A percentile compares a stretch with the other conserved stretches of the same genome.
Conservation (phyloP, 2,329 filamentous ascomycete genomes). For the Didymosphaeria variabile region DNA sequence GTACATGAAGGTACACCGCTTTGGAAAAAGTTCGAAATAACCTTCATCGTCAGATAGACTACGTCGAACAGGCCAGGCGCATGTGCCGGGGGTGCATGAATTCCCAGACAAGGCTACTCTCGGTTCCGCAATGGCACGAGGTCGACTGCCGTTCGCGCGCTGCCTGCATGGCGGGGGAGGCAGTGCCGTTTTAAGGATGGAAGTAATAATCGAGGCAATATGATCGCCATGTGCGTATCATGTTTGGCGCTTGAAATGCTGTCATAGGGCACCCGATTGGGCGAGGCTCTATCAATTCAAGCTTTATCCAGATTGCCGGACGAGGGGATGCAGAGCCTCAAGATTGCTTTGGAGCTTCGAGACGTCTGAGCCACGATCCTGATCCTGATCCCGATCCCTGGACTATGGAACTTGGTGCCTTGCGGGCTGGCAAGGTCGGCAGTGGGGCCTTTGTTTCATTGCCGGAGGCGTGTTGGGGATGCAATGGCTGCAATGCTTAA, state of each 20-base stretch:
- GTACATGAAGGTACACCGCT: neutral
- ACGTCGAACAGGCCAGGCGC: slow-evolving; percentile 24
- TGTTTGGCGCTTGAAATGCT: slow-evolving; percentile 10
- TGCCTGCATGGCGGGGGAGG: slow-evolving; percentile 24
- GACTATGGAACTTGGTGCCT: slow-evolving; percentile 8
- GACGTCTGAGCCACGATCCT: slow-evolving; percentile 8
- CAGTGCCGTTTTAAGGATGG: slow-evolving; percentile 28
- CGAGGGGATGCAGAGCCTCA: slow-evolving; percentile 18
- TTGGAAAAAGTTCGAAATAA: slow-evolving; percentile 16
- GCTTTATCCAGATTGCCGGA: slow-evolving; percentile 21
- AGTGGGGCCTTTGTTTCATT: slow-evolving; percentile 14
- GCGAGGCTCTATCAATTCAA: slow-evolving; percentile 13
- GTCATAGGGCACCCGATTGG: slow-evolving; percentile 6
- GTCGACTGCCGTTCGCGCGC: slow-evolving; percentile 36
- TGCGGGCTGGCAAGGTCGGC: slow-evolving; percentile 1
- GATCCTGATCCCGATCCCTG: slow-evolving; percentile 1
- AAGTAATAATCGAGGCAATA: slow-evolving; percentile 34
- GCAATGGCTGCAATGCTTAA: slow-evolving; percentile 10
- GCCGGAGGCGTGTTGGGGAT: neutral
- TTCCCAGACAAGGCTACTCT: slow-evolving; percentile 24
- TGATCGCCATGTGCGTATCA: slow-evolving; percentile 18
- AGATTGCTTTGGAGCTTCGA: slow-evolving; percentile 3
- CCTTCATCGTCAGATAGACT: slow-evolving; percentile 29
- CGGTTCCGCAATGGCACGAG: slow-evolving; percentile 29
- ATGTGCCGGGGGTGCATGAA: slow-evolving; percentile 30